Evolutionary conservation across 2,329 filamentous ascomycete genomes (phyloP).

Genomic region (Exophiala dermatitidis): DNA sequence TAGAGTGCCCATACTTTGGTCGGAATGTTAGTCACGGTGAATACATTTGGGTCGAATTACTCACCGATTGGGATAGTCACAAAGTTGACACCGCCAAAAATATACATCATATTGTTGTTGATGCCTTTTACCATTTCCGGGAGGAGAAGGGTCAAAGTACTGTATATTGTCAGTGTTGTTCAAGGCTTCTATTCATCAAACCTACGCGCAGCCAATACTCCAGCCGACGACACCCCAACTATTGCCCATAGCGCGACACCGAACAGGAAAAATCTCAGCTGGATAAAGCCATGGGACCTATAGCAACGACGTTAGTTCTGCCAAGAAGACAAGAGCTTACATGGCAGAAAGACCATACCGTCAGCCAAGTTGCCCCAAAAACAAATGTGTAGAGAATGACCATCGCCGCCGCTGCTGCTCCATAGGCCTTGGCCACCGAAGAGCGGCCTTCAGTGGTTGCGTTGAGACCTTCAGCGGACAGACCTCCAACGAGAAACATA

Average conservation of each 20-base stretch:
- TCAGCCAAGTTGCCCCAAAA: slow-evolving; percentile 56
- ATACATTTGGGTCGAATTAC: too few species aligned
- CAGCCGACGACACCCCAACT: slow-evolving; percentile 70
- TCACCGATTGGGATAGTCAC: slow-evolving; percentile 53
- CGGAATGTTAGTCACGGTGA: too few species aligned
- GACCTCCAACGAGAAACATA: slow-evolving; percentile 61
- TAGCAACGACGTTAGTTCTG: too few species aligned
- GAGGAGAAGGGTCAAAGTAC: slow-evolving; percentile 38
- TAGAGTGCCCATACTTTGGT: slow-evolving; percentile 60
- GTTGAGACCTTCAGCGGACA: slow-evolving; percentile 46
- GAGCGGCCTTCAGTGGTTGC: slow-evolving; percentile 43
- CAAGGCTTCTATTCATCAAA: too few species aligned
- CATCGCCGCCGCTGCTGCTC: slow-evolving; percentile 54
- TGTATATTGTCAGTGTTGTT: not conserved
- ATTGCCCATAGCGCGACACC: slow-evolving; percentile 65
- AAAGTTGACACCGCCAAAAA: slow-evolving; percentile 63
- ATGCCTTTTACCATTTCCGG: slow-evolving; percentile 58
- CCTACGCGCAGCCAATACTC: slow-evolving; percentile 65
- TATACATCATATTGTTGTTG: slow-evolving; percentile 64
- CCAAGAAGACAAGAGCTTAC: too few species aligned
- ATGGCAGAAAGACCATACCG: slow-evolving; percentile 9
- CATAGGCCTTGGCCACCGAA: slow-evolving; percentile 41
- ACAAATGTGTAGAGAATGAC: slow-evolving; percentile 62
- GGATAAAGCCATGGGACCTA: slow-evolving; percentile 57
- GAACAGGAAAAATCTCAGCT: slow-evolving; percentile 66